A percentile compares a stretch with the other conserved stretches of the same genome.
Conservation (phyloP, 306 rosid species). For the Calophaca sinica region DNA sequence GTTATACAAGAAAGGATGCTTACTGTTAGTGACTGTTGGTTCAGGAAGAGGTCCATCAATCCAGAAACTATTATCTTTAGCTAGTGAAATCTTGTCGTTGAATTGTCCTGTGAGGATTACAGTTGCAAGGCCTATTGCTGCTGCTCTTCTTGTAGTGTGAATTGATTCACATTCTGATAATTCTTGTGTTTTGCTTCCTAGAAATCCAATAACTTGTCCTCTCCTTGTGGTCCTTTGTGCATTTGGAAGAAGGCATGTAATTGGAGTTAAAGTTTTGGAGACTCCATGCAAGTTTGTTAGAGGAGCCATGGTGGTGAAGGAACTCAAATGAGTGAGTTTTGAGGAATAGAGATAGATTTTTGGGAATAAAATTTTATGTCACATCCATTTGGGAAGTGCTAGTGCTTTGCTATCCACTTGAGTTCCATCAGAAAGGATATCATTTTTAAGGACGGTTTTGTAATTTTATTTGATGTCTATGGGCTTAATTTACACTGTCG, state of each 20-base stretch:
- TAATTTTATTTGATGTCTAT: constrained; percentile 29
- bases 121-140: constrained; percentile 71
- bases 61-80: constrained; percentile 84
- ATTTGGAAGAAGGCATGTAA: constrained; percentile 64
- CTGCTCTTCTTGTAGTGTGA: constrained; percentile 72
- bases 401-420: constrained; percentile 46
- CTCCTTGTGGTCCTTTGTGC: constrained; percentile 31
- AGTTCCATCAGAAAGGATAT: constrained; percentile 63
- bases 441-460: constrained; percentile 53
- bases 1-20: constrained; percentile 37
- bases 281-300: constrained; percentile 69
- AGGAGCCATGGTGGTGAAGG: constrained; percentile 65
- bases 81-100: constrained; percentile 55
- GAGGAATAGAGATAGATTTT: constrained; percentile 6
- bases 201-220: constrained; percentile 48
- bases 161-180: constrained; percentile 50
- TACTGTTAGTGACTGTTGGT: constrained; percentile 74
- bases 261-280: constrained; percentile 58
- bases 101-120: constrained; percentile 55
- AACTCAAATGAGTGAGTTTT: constrained; percentile 14
- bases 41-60: constrained; percentile 66
- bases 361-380: constrained; percentile 32
- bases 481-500: not conserved
- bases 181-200: constrained; percentile 57
- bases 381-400: constrained; percentile 51